Base-by-base conservation (phyloP, 2,329 filamentous ascomycete genomes). In the Ophiostoma ulmi region DNA sequence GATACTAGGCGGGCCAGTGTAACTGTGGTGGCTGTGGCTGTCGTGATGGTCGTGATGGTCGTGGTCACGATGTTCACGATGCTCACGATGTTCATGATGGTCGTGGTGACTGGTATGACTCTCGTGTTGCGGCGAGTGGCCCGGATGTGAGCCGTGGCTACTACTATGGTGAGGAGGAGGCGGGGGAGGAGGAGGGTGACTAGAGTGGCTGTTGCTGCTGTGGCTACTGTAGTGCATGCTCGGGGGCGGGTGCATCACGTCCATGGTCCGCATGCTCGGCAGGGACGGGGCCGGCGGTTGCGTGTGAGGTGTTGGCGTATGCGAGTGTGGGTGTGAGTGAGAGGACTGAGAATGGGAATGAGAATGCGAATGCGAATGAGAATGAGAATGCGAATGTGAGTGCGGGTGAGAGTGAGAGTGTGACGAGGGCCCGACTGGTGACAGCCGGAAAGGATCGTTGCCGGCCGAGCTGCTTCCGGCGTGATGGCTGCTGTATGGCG, bases 1-100 rank as follows among this genome's bases (percentile, higher is more conserved):
- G 17, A 70, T 55, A 75, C 44, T 78, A 77, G 74, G 78, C 77
- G 58, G 78, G 77, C 78, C 82, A 79, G 72, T 36, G 74, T 67
- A 26, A 35, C 38, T 41, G 36, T 39, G 63, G 31, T 58, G 55
- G 17, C 26, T 35, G 63, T 67, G 64, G n/a, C 22, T n/a, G 5
- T 67, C 38, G 5, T 41, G 75, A 35, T 74, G 76, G 26, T 72
- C 48, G 20, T 35, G 58, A 17, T 31, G 31, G 7, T 26, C 55
- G 17, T 36, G 61, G 31, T 35, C 17, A 17, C 61, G 31, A 64
- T 64, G 11, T 1, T 35, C 22, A 14, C 20, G 31, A 20, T 64
- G 11, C 3, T 35, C 22, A 14, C 20, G 31, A 20, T 36, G 17
- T 11, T 35, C 17, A 35, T 35, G 26, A 13, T 35, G 58, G 3